A percentile compares a stretch with the other conserved stretches of the same genome.
Conservation (phyloP, 441 rosid species). For the Corymbia calophylla region DNA sequence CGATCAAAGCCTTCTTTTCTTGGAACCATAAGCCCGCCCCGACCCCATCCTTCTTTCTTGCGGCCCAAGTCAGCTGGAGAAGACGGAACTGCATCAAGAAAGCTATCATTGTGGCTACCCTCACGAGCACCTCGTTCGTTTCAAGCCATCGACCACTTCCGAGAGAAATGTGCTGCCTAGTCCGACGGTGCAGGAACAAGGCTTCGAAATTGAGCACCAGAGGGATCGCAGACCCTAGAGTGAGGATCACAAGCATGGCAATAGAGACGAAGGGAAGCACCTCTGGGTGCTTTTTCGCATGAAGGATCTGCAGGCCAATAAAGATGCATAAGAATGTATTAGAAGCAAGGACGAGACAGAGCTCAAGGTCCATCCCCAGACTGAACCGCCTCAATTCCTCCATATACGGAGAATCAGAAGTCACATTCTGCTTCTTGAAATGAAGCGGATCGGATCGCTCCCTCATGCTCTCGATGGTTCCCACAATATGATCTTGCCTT, state of each 20-base stretch:
- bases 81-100: constrained; percentile 24
- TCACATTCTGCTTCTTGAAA: constrained; percentile 9
- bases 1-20: constrained; percentile 14
- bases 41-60: constrained; percentile 4
- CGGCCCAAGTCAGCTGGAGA: constrained; percentile 16
- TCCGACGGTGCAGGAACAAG: background rate
- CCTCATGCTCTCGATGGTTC: constrained; percentile 29
- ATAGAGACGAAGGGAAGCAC: constrained; percentile 21
- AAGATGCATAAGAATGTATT: constrained; percentile 23
- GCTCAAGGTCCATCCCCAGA: constrained; percentile 15
- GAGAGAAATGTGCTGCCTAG: background rate
- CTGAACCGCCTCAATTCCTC: background rate
- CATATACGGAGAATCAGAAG: background rate
- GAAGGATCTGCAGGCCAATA: constrained; percentile 13
- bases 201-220: constrained; percentile 19
- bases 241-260: constrained; percentile 21
- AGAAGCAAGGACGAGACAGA: constrained; percentile 7
- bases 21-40: constrained; percentile 1
- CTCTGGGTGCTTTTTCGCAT: constrained; percentile 11
- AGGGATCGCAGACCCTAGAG: constrained; percentile 18
- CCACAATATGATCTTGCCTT: constrained; percentile 7
- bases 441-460: constrained; percentile 18
- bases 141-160: constrained; percentile 1
- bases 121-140: constrained; percentile 7
- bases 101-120: constrained; percentile 15